Evolutionary conservation across 176 grass and related monocot genomes (phyloP).

Genomic region (Areca catechu): DNA sequence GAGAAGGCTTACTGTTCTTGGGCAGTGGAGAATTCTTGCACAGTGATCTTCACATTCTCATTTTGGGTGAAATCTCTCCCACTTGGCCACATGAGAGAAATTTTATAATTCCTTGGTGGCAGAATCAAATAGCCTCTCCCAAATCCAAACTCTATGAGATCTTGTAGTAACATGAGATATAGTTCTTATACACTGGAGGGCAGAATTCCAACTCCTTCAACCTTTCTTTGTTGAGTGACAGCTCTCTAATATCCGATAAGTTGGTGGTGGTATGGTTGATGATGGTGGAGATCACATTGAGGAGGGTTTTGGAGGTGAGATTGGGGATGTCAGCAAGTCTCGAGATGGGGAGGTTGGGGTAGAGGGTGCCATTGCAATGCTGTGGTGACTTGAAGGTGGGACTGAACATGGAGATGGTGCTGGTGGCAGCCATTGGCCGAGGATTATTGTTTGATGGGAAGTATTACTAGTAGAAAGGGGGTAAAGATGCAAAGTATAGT

Average conservation of each 20-base stretch:
- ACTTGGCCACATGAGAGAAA: constrained; percentile 79
- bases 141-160: constrained; percentile 61
- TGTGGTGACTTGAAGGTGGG: constrained; percentile 14
- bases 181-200: constrained; percentile 48
- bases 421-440: neutral
- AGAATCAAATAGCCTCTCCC: constrained; percentile 57
- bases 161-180: constrained; percentile 94
- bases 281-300: constrained; percentile 34
- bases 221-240: constrained; percentile 52
- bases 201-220: constrained; percentile 61
- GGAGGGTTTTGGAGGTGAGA: constrained; percentile 42
- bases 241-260: constrained; percentile 65
- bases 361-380: constrained; percentile 69
- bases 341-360: constrained; percentile 47
- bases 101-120: constrained; percentile 66
- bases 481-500: too few relatives aligned
- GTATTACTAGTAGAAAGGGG: too few relatives aligned
- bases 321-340: constrained; percentile 48
- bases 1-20: too few relatives aligned
- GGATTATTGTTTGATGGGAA: neutral
- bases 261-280: constrained; percentile 47
- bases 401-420: constrained; percentile 5
- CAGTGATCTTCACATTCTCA: constrained; percentile 89
- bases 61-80: constrained; percentile 94
- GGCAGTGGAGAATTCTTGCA: constrained; percentile 86